A percentile compares a stretch with the other conserved stretches of the same genome.
Evolutionary conservation across 768 basidiomycete genomes (phyloP).

Genomic region (Pisolithus sp.): DNA sequence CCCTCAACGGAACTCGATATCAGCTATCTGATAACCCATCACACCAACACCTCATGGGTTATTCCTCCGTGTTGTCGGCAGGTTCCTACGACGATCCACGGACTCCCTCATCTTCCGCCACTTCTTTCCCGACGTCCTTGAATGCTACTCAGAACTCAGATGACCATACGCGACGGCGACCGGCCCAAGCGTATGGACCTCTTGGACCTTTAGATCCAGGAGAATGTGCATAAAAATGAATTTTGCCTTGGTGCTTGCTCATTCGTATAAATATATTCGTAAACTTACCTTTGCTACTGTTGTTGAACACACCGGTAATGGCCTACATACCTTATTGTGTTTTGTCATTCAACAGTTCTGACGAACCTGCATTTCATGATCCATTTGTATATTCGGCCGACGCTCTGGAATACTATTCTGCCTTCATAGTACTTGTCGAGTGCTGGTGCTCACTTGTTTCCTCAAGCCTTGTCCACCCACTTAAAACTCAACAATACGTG

Average conservation of each 20-base stretch:
- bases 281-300: not conserved
- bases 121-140: slow-evolving; percentile 17
- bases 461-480: no score
- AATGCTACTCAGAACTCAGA: slow-evolving; percentile 22
- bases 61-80: slow-evolving; percentile 49
- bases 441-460: not conserved
- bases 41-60: slow-evolving; percentile 34
- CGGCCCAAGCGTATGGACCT: slow-evolving; percentile 39
- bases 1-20: slow-evolving; percentile 45
- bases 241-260: slow-evolving; percentile 19
- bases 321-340: not conserved
- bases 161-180: slow-evolving; percentile 34
- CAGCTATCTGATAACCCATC: slow-evolving; percentile 55
- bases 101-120: slow-evolving; percentile 28
- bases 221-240: slow-evolving; percentile 39
- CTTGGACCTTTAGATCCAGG: slow-evolving; percentile 58
- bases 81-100: slow-evolving; percentile 28
- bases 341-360: not conserved
- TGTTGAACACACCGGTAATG: slow-evolving; percentile 2
- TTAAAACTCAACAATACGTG: not conserved
- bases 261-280: slow-evolving; percentile 23
- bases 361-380: not conserved
- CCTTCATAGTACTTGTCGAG: no score
- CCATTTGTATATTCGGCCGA: not conserved
- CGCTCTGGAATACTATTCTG: not conserved